phyloP scores from a whole-genome alignment of 148 eudicot species.

The Arbutus unedo region DNA sequence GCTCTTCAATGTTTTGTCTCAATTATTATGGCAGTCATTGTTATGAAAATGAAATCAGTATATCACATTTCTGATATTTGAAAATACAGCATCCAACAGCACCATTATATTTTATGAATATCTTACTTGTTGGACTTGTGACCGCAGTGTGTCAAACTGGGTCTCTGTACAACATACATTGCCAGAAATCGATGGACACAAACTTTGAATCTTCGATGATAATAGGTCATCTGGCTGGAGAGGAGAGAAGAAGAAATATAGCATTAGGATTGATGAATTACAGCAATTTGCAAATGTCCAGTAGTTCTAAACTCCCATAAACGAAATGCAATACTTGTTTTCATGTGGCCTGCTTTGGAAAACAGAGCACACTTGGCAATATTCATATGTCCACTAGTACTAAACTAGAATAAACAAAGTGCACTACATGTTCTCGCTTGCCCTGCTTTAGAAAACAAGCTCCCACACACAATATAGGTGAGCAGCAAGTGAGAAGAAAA shows the following conservation, averaged over 20 bases:
- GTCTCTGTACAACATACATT: constrained; percentile 90
- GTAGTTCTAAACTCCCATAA: not conserved
- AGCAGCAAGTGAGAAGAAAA: constrained; percentile 11
- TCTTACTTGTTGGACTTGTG: constrained; percentile 96
- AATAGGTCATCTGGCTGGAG: constrained; percentile 79
- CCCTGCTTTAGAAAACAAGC: not conserved
- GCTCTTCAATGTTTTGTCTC: not conserved
- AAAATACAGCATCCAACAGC: not conserved
- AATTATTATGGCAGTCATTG: not conserved
- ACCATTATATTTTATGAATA: constrained; percentile 9
- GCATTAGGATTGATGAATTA: not conserved
- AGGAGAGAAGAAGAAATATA: constrained; percentile 12
- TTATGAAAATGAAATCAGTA: not conserved
- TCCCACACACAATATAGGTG: not conserved
- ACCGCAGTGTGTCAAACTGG: constrained; percentile 78
- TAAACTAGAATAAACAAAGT: not conserved
- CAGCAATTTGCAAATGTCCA: constrained; percentile 1
- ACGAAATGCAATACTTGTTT: not conserved
- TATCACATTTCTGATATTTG: not conserved
- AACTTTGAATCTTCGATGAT: constrained; percentile 91
- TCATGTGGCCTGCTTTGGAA: not conserved
- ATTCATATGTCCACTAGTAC: not conserved
- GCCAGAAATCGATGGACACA: constrained; percentile 93
- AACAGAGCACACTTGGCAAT: not conserved
- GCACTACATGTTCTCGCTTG: not conserved